Base-by-base conservation (phyloP, 2,329 filamentous ascomycete species). In the Fusarium newnesense region DNA sequence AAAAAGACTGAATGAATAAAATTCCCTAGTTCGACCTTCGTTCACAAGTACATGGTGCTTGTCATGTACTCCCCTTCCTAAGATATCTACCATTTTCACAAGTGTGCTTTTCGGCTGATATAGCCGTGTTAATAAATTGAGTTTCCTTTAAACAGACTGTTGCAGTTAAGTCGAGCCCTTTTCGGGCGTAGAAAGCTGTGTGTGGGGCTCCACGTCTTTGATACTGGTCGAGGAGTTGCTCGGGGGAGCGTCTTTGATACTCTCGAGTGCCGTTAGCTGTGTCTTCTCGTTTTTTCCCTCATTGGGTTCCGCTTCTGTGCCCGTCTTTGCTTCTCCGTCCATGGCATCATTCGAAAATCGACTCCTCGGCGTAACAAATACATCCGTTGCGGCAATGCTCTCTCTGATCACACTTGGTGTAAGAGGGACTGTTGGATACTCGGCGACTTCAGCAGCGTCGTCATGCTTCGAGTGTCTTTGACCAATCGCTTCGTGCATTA, bases 321-420 rank as follows among this genome's bases (percentile, higher is more conserved):
- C n/a, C 3, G 9, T 28, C 12, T 59, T 43, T 26, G 53, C 32
- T 46, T 52, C 49, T 16, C 47, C 30, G 7, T 56, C 34, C 16
- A 34, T 39, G 19, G 26, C 34, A 30, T 60, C 50, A 19, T 57
- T 47, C 9, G 72, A 69, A 13, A 79, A 46, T 19, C 60, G 72
- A 43, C 74, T 77, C 34, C 72, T 53, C 6, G 79, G 74, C 5
- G 74, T 77, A 26, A 73, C 58, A 42, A 78, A 77, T 13, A 68
- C 39, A 15, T 78, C 76, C 19, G 70, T 72, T 30, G 71, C 57
- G 9, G 57, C 47, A n/a, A 64, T 53, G 19, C 77, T 78, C 28
- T 69, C 72, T 46, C 60, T 52, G 12, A 40, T 18, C 16, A 66
- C 19, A 24, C 65, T 75, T 12, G 74, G 75, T 8, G 70, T 75